Evolutionary conservation across 2,329 filamentous ascomycete genomes (phyloP), one percentile per base, ranked within the genome.

Genomic region (Aspergillus sergii): DNA sequence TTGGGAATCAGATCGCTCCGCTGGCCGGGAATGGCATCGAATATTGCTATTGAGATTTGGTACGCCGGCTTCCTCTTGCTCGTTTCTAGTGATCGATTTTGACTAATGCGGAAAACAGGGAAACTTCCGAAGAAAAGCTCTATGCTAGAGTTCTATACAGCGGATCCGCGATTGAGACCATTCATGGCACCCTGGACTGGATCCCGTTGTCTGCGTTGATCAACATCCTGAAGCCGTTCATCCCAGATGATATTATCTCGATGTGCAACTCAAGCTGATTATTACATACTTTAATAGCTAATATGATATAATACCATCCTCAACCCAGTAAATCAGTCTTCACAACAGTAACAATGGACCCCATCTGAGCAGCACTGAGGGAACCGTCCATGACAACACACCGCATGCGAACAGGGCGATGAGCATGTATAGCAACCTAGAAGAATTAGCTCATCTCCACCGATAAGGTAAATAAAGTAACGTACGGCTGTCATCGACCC

Each of bases 11-110:
- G 69, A 9, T 68, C 68, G 14, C 67, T 79, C 16, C 72, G 77
- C n/a, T 79, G 77, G 77, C 77, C 77, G 1, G 77, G 71, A 1
- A 79, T 79, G 76, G 77, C 64, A 21, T 74, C 75, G 0, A 79
- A 79, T 39, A 69, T 79, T 64, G 77, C 76, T 2, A 70, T 79
- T 60, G 77, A 79, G 59, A 63, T 79, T 57, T 79, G 77, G 77
- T 77, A 68, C 59, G 72, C 39, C 14, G 14, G 45, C 1, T 46
- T 16, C n/a, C 26, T 4, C 12, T 26, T 7, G 11, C 14, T 26
- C 23, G 5, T 32, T 2, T 12, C 0, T 12, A 28, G 4, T 7
- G 12, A 19, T 4, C 0, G 16, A 2, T 9, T 5, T 21, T 7
- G 10, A 23, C n/a, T 46, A 12, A 48, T 57, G 57, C 30, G 45